Percentiles rank a stretch among this genome's conserved stretches.
Conservation (phyloP, 2,329 filamentous ascomycete species). For the Xylariales sp. region DNA sequence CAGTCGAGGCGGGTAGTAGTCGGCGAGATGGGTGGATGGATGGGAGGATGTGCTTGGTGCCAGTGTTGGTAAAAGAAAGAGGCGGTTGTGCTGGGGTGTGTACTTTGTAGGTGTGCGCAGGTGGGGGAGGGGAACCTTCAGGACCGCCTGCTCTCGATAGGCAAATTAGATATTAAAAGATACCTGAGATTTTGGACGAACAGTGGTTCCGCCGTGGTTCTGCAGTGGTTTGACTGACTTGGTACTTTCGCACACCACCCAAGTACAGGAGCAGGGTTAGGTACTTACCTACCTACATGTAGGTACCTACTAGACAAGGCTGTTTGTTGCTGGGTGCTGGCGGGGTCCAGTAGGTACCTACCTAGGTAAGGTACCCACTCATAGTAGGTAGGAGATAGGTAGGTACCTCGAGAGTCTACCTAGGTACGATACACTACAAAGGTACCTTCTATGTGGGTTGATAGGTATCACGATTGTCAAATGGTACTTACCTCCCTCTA, state of each 20-base stretch:
- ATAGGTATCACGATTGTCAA: not conserved
- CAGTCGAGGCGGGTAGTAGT: constrained; percentile 24
- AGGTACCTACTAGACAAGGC: too few relatives aligned
- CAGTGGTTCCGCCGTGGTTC: too few relatives aligned
- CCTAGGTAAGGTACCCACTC: too few relatives aligned
- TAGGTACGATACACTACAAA: not conserved
- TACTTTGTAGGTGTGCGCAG: constrained; percentile 33
- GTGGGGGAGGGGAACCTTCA: constrained; percentile 37
- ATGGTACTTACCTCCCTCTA: not conserved
- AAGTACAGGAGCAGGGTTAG: too few relatives aligned
- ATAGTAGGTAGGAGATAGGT: too few relatives aligned
- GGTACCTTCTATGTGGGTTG: not conserved
- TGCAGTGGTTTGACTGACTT: too few relatives aligned
- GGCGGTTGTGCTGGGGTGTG: constrained; percentile 29
- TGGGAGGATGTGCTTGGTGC: constrained; percentile 25
- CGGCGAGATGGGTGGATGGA: constrained; percentile 22
- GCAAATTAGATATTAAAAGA: not conserved
- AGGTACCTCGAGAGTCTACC: too few relatives aligned
- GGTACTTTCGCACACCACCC: too few relatives aligned
- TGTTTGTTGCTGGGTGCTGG: too few relatives aligned
- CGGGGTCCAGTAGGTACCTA: too few relatives aligned
- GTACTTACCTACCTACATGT: too few relatives aligned
- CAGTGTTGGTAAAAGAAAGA: constrained; percentile 33
- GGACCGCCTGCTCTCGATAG: too few relatives aligned
- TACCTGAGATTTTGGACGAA: constrained; percentile 1